Conservation (phyloP, 2,329 filamentous ascomycete genomes). For the Penicillium sp. region DNA sequence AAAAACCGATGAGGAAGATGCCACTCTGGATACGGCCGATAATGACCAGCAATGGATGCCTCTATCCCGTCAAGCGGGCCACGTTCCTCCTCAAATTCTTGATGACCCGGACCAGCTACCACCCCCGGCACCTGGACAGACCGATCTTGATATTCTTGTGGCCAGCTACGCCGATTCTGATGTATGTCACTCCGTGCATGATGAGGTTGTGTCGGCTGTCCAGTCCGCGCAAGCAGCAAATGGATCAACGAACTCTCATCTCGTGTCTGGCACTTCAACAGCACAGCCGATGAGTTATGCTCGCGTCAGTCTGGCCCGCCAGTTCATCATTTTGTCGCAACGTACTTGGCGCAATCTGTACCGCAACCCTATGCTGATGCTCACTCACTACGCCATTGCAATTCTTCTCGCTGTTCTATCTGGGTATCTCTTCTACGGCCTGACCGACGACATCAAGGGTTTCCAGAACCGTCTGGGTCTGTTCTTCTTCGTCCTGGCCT, state of each 20-base stretch:
- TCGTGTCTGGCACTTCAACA: constrained; percentile 45
- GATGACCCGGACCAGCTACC: constrained; percentile 68
- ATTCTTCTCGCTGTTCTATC: constrained; percentile 92
- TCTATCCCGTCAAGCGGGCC: constrained; percentile 54
- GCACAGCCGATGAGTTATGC: constrained; percentile 76
- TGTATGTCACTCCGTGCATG: constrained; percentile 68
- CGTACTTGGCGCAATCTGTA: constrained; percentile 97
- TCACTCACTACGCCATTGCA: constrained; percentile 96
- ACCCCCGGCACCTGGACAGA: constrained; percentile 61
- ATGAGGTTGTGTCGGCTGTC: constrained; percentile 74
- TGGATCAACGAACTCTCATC: constrained; percentile 59
- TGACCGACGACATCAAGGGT: constrained; percentile 92
- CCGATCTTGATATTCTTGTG: constrained; percentile 80
- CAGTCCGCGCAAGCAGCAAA: constrained; percentile 65
- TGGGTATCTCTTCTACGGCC: constrained; percentile 91
- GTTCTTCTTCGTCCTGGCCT: constrained; percentile 93
- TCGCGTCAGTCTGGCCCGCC: constrained; percentile 73
- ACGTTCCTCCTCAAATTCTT: constrained; percentile 58
- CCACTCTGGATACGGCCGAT: constrained; percentile 50
- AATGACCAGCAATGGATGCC: constrained; percentile 60
- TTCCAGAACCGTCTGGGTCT: constrained; percentile 97
- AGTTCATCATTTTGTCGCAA: constrained; percentile 85
- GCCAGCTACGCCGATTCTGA: constrained; percentile 73
- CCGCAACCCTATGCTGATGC: constrained; percentile 95
- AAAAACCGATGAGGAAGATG: constrained; percentile 61